Evolutionary conservation across 1,284 basidiomycete species (phyloP), one percentile per base, ranked within the genome.

Genomic region (Tilletiaria anomala): DNA sequence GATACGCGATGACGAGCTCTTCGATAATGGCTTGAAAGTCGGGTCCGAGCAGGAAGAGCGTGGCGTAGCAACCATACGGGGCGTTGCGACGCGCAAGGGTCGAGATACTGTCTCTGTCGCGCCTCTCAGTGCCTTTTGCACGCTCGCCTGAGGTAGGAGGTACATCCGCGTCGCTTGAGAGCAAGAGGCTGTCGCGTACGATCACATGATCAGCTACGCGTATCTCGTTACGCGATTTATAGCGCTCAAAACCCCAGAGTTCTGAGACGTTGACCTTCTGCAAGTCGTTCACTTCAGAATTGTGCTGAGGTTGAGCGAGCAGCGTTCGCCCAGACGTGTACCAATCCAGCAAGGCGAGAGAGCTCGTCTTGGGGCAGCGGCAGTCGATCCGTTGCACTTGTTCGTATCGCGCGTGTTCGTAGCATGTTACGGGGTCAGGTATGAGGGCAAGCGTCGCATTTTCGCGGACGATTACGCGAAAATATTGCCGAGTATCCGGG

Each of bases 31-130:
- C 54, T 34, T 70, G 59, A 4, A 76, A 70, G 39, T 72, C 68
- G 0, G 79, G 76, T 1, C 85, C 86, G 48, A 73, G 76, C 34
- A 91, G 72, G 47, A 88, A 70, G 4, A 87, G 69, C 40, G 77
- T 85, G 14, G 83, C 86, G 60, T 87, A 89, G 68, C 84, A 87
- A 2, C 77, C 75, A 60, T 86, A 91, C 1, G 83, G 82, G 5
- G 70, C 70, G 44, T 87, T 72, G 33, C 75, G 74, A 19, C 79
- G 73, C 10, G 67, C 71, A n/a, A 86, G 72, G 4, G 72, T 68
- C 4, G 44, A 19, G 16, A 31, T 6, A 16, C 6, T 15, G 10
- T 55, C 55, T 2, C 48, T 45, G 4, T 26, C 20, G 5, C 14
- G 29, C 4, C 32, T 38, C 12, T 35, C 17, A 1, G 22, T 23